phyloP scores from a whole-genome alignment of 139 green algal species.

The Pseudopediastrum boryanum region DNA sequence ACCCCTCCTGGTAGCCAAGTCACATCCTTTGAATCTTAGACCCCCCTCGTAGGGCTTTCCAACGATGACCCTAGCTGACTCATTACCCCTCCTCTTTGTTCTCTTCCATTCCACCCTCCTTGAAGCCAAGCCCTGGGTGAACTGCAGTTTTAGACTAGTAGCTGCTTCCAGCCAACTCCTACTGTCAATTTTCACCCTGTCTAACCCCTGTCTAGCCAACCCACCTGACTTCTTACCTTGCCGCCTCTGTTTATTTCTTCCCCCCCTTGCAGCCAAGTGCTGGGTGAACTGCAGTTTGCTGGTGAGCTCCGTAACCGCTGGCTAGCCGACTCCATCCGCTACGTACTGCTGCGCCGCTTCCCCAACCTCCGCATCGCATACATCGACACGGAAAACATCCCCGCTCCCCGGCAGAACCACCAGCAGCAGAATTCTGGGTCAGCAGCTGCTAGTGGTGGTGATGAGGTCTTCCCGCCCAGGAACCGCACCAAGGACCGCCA shows the following conservation, averaged over 20 bases:
- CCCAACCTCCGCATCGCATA: constrained; percentile 64
- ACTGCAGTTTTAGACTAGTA: no score
- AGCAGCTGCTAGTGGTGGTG: not conserved
- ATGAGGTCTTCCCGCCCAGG: not conserved
- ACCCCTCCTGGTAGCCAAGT: no score
- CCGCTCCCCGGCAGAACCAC: not conserved
- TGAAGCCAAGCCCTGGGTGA: no score
- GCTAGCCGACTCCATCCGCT: constrained; percentile 41
- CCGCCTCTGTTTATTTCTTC: not conserved
- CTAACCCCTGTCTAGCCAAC: no score
- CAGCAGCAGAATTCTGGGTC: not conserved
- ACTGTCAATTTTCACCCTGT: no score
- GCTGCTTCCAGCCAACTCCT: no score
- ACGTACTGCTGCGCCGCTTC: constrained; percentile 59
- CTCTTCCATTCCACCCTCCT: no score
- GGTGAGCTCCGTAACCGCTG: constrained; percentile 52
- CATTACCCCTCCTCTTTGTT: no score
- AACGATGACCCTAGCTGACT: no score
- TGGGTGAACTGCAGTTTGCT: constrained; percentile 60
- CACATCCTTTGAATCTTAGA: no score
- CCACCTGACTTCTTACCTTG: no score
- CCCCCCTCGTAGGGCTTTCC: no score
- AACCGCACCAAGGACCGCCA: not conserved
- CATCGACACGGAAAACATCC: constrained; percentile 50
- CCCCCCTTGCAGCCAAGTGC: constrained; percentile 33